Evolutionary conservation across 1,139 yeast genomes (phyloP), one percentile per base, ranked within the genome.

Genomic region (Lodderomyces elongisporus): DNA sequence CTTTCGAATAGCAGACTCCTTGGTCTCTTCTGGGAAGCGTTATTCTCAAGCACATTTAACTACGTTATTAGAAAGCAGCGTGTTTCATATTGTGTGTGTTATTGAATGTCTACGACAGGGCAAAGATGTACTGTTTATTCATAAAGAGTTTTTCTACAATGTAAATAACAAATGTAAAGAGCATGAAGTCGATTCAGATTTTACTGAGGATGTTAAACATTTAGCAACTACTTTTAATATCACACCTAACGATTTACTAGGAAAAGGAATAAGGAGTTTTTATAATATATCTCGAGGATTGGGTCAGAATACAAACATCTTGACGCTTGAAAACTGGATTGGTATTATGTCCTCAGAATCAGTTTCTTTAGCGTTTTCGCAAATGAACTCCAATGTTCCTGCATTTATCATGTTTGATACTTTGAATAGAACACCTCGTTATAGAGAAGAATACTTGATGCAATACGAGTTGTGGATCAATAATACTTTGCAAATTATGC

Each of bases 391-490:
- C 0, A 44, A 52, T n/a, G 60, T 65, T 14, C 74, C 74, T 0
- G 51, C 62, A 2, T 62, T 59, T 41, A 51, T 68, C 2, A 38
- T 60, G 4, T 46, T 56, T 4, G 71, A 67, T 41, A 44, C 67
- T 3, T 43, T 66, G 3, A 41, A 55, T 3, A 49, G 74, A 28
- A 56, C 70, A 1, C 71, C 74, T 0, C 45, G 49, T 36, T 51
- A 60, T 5, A 42, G 43, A 21, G 46, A 51, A 14, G 74, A 68
- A 30, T 47, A 54, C 14, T 41, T 52, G 3, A 48, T 66, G 10
- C 73, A 66, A 40, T 37, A 50, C 6, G 73, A 66, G 32, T 38
- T 69, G 8, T 69, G 73, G 74, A 16, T 32, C 3, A 39, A 42
- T 6, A 53, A 45, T 30, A 38, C 48, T 26, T 35, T 42, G 17